Percentiles rank a stretch among this genome's conserved stretches.
Evolutionary conservation across 768 basidiomycete genomes (phyloP).

Genomic region (Leccinum longicurvipes): DNA sequence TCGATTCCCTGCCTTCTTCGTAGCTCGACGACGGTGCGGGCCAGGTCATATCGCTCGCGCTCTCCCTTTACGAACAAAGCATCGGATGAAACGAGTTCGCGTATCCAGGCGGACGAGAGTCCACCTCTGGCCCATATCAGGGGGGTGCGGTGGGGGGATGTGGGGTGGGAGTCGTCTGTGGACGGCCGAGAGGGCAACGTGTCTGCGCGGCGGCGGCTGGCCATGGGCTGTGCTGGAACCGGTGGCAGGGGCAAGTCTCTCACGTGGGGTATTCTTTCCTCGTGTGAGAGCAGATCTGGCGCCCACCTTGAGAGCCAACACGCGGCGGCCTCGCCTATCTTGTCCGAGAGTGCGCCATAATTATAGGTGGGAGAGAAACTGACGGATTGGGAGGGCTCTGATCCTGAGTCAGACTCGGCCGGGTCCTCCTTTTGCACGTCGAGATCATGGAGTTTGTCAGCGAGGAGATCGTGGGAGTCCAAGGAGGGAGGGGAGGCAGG

Average conservation of each 20-base stretch:
- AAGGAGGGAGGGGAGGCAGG: conserved; percentile 24
- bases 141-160: conserved; percentile 35
- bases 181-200: conserved; percentile 27
- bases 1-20: conserved; percentile 53
- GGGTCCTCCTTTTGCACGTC: conserved; percentile 37
- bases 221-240: conserved; percentile 10
- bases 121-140: conserved; percentile 75
- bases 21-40: conserved; percentile 71
- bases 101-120: conserved; percentile 67
- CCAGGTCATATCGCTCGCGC: conserved; percentile 76
- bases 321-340: conserved; percentile 85
- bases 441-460: conserved; percentile 31
- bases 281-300: conserved; percentile 66
- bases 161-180: conserved; percentile 10
- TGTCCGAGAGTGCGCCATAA: conserved; percentile 88
- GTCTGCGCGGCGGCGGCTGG: conserved; percentile 28
- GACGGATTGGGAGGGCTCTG: conserved; percentile 20
- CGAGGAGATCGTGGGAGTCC: conserved; percentile 21
- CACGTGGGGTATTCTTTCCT: conserved; percentile 38
- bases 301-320: conserved; percentile 92
- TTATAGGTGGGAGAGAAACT: conserved; percentile 45
- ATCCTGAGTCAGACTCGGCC: conserved; percentile 31
- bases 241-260: conserved; percentile 19
- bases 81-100: conserved; percentile 73
- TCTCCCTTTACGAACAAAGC: conserved; percentile 77